Conservation (phyloP, 805 yeast genomes). For the Ogataea trehalophila region DNA sequence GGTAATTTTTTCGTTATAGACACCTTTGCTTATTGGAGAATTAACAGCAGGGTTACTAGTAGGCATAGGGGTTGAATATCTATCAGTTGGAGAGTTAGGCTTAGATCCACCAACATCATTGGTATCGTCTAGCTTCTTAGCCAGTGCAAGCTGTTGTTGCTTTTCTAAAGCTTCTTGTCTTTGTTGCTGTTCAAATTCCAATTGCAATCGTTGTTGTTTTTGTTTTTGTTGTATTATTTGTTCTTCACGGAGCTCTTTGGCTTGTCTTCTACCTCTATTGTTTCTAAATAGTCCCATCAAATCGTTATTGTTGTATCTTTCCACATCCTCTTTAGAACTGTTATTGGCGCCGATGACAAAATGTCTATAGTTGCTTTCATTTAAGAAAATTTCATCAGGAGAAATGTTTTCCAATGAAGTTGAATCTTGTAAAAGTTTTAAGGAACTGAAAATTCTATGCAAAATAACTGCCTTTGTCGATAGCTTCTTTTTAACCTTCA, state of each 20-base stretch:
- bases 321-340: constrained; percentile 22
- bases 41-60: not conserved
- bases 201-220: constrained; percentile 5
- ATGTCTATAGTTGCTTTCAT: constrained; percentile 30
- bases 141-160: not conserved
- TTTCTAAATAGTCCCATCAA: constrained; percentile 24
- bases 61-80: not conserved
- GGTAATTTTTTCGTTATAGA: constrained; percentile 38
- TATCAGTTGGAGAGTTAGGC: constrained; percentile 3
- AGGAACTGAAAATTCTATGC: constrained; percentile 72
- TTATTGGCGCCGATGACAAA: constrained; percentile 29
- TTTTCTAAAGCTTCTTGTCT: constrained; percentile 1
- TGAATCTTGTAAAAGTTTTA: constrained; percentile 73
- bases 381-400: constrained; percentile 31
- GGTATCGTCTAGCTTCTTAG: not conserved
- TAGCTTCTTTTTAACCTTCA: constrained; percentile 57
- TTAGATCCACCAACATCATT: not conserved
- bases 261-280: constrained; percentile 11
- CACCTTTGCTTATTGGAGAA: constrained; percentile 22
- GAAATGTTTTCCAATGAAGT: constrained; percentile 44
- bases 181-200: constrained; percentile 1
- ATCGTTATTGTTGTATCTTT: constrained; percentile 18
- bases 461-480: constrained; percentile 72
- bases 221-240: constrained; percentile 1
- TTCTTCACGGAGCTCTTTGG: not conserved